Percentiles rank a stretch among this genome's conserved stretches.
Conservation (phyloP, 345 rosid species). For the Murraya paniculata region DNA sequence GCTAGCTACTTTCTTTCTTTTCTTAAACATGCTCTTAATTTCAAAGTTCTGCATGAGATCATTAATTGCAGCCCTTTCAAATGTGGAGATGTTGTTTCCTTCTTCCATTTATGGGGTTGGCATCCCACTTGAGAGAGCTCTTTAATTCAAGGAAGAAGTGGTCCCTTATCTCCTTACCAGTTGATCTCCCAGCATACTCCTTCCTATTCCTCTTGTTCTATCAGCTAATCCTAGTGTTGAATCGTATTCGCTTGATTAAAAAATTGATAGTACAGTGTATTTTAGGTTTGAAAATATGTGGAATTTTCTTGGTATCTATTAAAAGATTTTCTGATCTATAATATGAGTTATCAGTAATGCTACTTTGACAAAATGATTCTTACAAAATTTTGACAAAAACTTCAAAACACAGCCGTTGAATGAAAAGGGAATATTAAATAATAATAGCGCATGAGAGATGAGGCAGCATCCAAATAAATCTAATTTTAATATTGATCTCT, state of each 20-base stretch:
- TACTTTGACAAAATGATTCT: not conserved
- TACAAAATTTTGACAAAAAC: not conserved
- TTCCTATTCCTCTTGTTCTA: not conserved
- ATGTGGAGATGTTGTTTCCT: not conserved
- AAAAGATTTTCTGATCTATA: not conserved
- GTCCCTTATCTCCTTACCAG: not conserved
- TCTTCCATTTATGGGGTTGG: not conserved
- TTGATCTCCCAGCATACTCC: not conserved
- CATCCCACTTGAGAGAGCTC: not conserved
- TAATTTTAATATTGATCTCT: no score
- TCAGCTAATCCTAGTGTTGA: not conserved
- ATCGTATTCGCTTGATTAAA: not conserved
- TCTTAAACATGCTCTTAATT: not conserved
- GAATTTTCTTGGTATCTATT: not conserved
- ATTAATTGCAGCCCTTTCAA: not conserved
- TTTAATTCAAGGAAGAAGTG: not conserved
- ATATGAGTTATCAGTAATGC: not conserved
- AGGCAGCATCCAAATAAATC: no score
- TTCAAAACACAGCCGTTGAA: no score
- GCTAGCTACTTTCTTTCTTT: slow-evolving; percentile 6
- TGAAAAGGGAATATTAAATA: no score
- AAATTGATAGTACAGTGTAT: not conserved
- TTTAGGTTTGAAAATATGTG: not conserved
- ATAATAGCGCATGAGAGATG: no score
- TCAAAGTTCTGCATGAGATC: not conserved